phyloP scores from a whole-genome alignment of 2,329 filamentous ascomycete species.

The Fulvia fulva region DNA sequence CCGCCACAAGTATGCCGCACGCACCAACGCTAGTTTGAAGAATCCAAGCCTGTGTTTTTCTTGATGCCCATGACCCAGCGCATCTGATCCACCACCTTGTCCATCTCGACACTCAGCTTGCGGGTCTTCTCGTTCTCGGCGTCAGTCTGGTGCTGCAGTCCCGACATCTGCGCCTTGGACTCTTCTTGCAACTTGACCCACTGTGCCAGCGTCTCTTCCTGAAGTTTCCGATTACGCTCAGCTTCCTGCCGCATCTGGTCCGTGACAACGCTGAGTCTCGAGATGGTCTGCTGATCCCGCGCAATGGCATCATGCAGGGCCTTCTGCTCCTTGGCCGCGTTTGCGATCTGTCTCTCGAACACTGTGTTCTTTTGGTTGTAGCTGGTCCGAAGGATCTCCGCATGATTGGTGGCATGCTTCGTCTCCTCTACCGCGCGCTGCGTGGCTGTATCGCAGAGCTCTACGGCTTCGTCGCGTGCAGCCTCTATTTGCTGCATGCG shows the following conservation, averaged over 20 bases:
- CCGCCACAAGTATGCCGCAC: background rate
- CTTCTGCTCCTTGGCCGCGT: constrained; percentile 47
- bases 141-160: constrained; percentile 56
- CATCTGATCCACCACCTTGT: constrained; percentile 60
- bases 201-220: constrained; percentile 56
- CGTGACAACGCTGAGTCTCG: constrained; percentile 62
- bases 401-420: constrained; percentile 56
- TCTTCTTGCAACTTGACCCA: constrained; percentile 63
- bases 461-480: constrained; percentile 59
- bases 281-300: constrained; percentile 44
- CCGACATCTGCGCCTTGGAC: constrained; percentile 58
- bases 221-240: constrained; percentile 56
- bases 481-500: constrained; percentile 59
- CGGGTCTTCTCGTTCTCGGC: constrained; percentile 55
- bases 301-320: constrained; percentile 53
- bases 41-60: constrained; percentile 32
- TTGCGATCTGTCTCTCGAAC: constrained; percentile 51
- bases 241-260: constrained; percentile 71
- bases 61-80: constrained; percentile 69
- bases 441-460: constrained; percentile 59
- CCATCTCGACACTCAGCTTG: constrained; percentile 59
- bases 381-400: constrained; percentile 64
- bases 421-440: constrained; percentile 51
- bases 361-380: constrained; percentile 67
- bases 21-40: background rate